Conservation (phyloP, 352 stramenopile species). For the Phytophthora boehmeriae region DNA sequence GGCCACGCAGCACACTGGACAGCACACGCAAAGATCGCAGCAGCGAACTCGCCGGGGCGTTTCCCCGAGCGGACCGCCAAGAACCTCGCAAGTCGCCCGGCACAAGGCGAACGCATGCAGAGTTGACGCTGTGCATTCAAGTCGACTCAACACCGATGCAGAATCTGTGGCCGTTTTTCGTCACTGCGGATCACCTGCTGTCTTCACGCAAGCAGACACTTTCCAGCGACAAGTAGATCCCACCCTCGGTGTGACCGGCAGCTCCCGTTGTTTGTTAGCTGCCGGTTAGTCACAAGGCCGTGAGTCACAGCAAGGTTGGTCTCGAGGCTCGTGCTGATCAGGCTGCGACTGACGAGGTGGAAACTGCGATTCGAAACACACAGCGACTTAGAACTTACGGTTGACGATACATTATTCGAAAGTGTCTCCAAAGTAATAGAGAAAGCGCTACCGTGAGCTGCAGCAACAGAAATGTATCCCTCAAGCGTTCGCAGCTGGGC, state of each 20-base stretch:
- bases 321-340: no score
- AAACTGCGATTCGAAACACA: no score
- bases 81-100: not conserved
- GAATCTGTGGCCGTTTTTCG: not conserved
- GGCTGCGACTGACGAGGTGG: no score
- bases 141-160: no score
- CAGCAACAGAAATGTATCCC: conserved; percentile 43
- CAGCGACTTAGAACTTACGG: no score
- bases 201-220: conserved; percentile 5
- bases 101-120: not conserved
- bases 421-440: conserved; percentile 17
- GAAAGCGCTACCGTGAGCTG: conserved; percentile 45
- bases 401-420: no score
- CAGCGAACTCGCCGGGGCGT: no score
- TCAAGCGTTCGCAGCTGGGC: conserved; percentile 62
- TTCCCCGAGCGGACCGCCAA: no score
- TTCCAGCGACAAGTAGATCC: not conserved
- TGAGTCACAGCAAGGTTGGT: no score
- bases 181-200: not conserved
- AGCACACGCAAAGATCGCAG: not conserved
- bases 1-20: conserved; percentile 5
- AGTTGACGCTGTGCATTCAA: conserved; percentile 1
- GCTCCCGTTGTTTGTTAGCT: no score
- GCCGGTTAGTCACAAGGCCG: no score
- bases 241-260: no score